Percentiles rank a stretch among this genome's conserved stretches.
phyloP scores from a whole-genome alignment of 306 rosid species.

The Alnus rubra region DNA sequence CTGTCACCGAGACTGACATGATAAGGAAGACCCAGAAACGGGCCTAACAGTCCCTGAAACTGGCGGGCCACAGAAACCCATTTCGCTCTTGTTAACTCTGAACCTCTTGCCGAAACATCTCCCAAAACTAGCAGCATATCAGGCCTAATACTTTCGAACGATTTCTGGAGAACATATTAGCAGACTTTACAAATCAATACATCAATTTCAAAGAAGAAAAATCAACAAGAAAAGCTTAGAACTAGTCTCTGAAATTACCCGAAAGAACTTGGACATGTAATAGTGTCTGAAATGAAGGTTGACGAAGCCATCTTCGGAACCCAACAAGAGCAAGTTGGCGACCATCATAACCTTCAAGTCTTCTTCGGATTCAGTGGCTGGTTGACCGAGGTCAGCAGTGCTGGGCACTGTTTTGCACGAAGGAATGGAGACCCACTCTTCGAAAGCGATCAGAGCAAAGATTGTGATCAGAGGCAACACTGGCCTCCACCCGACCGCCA shows the following conservation, averaged over 20 bases:
- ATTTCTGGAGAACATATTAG: slow-evolving; percentile 52
- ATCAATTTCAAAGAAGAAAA: background rate
- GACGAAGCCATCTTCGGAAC: slow-evolving; percentile 44
- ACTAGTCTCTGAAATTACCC: slow-evolving; percentile 35
- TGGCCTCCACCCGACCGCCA: slow-evolving; percentile 43
- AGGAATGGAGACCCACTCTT: slow-evolving; percentile 59
- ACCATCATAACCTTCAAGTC: slow-evolving; percentile 65
- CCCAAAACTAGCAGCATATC: slow-evolving; percentile 72
- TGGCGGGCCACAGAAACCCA: slow-evolving; percentile 52
- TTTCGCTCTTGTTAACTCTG: slow-evolving; percentile 41
- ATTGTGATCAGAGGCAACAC: slow-evolving; percentile 32
- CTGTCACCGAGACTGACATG: slow-evolving; percentile 71
- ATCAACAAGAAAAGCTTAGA: too few relatives aligned
- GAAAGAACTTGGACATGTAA: slow-evolving; percentile 62
- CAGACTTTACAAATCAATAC: slow-evolving; percentile 2
- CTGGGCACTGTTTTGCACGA: slow-evolving; percentile 39
- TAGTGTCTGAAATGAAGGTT: slow-evolving; percentile 43
- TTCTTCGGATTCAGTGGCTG: background rate
- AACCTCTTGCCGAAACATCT: slow-evolving; percentile 69
- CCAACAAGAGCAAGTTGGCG: slow-evolving; percentile 58
- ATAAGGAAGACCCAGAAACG: slow-evolving; percentile 55
- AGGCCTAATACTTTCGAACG: slow-evolving; percentile 53
- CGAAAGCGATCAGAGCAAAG: slow-evolving; percentile 40
- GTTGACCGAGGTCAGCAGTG: slow-evolving; percentile 12
- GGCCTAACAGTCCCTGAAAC: slow-evolving; percentile 52